phyloP scores from a whole-genome alignment of 2,329 filamentous ascomycete genomes.

The Venturiaceae sp. region DNA sequence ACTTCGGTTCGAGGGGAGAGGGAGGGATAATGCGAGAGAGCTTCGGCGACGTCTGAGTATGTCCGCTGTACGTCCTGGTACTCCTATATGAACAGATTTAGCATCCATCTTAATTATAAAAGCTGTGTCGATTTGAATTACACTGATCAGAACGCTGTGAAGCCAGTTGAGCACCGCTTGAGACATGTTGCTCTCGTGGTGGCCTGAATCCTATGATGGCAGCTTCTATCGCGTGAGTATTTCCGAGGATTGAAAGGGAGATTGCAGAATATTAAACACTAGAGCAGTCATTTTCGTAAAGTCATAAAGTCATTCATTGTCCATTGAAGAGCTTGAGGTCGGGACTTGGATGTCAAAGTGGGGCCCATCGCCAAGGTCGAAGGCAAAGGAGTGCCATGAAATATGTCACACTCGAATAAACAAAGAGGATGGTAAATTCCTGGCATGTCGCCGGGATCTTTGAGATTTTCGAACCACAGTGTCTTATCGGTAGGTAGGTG shows the following conservation, averaged over 20 bases:
- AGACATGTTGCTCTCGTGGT: background rate
- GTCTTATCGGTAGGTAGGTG: too few species aligned
- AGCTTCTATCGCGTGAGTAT: background rate
- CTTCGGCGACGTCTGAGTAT: conserved; percentile 82
- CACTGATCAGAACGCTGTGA: conserved; percentile 69
- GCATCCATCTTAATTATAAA: background rate
- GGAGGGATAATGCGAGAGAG: conserved; percentile 68
- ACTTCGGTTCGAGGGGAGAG: conserved; percentile 85
- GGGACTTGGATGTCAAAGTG: background rate
- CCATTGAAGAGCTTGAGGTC: background rate
- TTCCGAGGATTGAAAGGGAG: background rate
- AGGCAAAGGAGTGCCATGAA: too few species aligned
- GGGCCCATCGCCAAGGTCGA: background rate
- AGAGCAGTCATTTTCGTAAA: background rate
- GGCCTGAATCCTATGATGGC: background rate
- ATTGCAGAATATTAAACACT: background rate
- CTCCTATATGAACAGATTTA: conserved; percentile 48
- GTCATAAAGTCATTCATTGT: background rate
- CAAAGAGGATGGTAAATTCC: background rate
- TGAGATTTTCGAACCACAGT: too few species aligned
- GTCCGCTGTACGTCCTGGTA: conserved; percentile 88
- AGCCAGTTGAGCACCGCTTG: conserved; percentile 74
- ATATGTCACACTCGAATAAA: too few species aligned
- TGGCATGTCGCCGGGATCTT: background rate
- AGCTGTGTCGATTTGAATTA: conserved; percentile 9